Evolutionary conservation across 1,139 yeast species (phyloP).

Genomic region (Saccharomycopsis hybrid): DNA sequence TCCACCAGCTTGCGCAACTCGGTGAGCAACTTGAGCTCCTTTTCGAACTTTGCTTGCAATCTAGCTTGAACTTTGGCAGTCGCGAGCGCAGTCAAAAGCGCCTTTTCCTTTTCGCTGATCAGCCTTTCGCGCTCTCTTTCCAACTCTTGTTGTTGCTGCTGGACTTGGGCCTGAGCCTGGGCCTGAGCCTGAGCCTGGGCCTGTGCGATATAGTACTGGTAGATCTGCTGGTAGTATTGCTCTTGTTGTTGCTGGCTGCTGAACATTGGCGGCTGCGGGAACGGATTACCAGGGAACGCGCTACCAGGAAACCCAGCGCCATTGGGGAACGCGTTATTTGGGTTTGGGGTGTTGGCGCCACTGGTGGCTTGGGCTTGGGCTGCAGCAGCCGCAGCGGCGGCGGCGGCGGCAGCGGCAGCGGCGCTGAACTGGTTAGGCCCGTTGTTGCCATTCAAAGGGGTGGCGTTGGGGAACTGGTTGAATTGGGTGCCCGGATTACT

Average conservation of each 20-base stretch:
- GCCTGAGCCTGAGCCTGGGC: constrained; percentile 14
- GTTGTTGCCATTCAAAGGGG: constrained; percentile 8
- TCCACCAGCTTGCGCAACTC: constrained; percentile 18
- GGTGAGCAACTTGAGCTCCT: constrained; percentile 13
- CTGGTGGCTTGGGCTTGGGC: constrained; percentile 14
- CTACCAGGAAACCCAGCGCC: too few species aligned
- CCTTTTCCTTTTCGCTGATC: constrained; percentile 10
- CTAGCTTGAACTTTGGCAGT: constrained; percentile 19
- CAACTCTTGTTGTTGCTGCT: background rate
- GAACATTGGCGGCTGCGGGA: background rate
- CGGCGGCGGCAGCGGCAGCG: background rate
- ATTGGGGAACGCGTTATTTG: too few species aligned
- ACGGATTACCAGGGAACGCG: too few species aligned
- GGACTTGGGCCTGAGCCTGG: constrained; percentile 11
- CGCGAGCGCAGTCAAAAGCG: constrained; percentile 16
- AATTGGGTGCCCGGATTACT: constrained; percentile 9
- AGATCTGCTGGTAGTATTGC: constrained; percentile 13
- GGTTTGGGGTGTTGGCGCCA: too few species aligned
- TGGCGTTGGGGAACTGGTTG: constrained; percentile 3
- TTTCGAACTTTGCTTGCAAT: constrained; percentile 19
- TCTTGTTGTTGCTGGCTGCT: constrained; percentile 5
- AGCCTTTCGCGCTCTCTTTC: constrained; percentile 1
- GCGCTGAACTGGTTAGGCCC: constrained; percentile 8
- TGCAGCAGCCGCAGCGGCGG: constrained; percentile 12
- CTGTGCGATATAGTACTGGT: constrained; percentile 10